Conservation (phyloP, 73 alveolate species). For the Blepharisma stoltei region DNA sequence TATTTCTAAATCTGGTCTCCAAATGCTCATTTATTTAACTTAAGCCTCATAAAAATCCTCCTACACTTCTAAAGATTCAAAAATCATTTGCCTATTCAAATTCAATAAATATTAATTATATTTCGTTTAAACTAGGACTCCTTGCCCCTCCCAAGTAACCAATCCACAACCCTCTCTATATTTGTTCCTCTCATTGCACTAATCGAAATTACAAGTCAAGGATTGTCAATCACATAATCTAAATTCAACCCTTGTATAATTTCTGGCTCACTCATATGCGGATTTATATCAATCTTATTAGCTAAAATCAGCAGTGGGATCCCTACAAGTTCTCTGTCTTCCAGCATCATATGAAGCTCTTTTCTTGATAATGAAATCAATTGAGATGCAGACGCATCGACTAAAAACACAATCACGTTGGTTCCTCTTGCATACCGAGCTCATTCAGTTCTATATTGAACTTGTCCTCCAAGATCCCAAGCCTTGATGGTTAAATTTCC, state of each 20-base stretch:
- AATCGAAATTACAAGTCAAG: constrained; percentile 81
- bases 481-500: constrained; percentile 77
- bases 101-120: too few species aligned
- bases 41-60: too few species aligned
- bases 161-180: constrained; percentile 79
- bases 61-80: too few species aligned
- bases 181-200: constrained; percentile 77
- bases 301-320: constrained; percentile 75
- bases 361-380: constrained; percentile 48
- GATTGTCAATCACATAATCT: constrained; percentile 79
- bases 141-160: constrained; percentile 67
- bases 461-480: constrained; percentile 94
- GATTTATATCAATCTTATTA: constrained; percentile 84
- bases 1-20: too few species aligned
- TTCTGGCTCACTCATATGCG: constrained; percentile 78
- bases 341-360: constrained; percentile 75
- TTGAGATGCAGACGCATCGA: constrained; percentile 74
- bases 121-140: neutral
- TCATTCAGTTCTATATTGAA: constrained; percentile 86
- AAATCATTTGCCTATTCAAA: too few species aligned
- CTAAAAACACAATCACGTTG: constrained; percentile 72
- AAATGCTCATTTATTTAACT: too few species aligned
- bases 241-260: constrained; percentile 80
- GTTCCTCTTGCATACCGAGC: constrained; percentile 78
- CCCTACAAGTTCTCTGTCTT: constrained; percentile 59